Percentiles rank a stretch among this genome's conserved stretches.
Evolutionary conservation across 495 filamentous ascomycete species (phyloP).

Genomic region (Aspergillus indologenus): DNA sequence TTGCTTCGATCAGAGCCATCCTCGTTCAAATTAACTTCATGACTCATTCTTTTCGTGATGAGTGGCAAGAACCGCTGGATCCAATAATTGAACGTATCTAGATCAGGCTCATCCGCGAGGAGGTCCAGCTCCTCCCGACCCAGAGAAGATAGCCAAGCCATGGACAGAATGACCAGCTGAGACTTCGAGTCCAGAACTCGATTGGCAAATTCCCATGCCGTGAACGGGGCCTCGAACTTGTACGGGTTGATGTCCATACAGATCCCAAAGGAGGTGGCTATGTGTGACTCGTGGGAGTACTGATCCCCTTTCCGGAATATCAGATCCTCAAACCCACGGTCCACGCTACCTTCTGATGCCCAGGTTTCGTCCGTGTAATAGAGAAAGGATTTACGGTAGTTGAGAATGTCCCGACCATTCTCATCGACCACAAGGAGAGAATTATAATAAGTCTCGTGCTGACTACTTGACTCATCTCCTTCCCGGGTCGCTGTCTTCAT

Average conservation of each 20-base stretch:
- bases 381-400: slow-evolving; percentile 88
- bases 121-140: slow-evolving; percentile 45
- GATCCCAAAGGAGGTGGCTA: slow-evolving; percentile 75
- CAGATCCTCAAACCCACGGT: slow-evolving; percentile 46
- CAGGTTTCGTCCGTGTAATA: slow-evolving; percentile 92
- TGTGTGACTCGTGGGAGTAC: slow-evolving; percentile 16
- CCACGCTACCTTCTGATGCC: slow-evolving; percentile 70
- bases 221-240: slow-evolving; percentile 72
- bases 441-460: slow-evolving; percentile 65
- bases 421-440: slow-evolving; percentile 75
- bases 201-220: slow-evolving; percentile 81
- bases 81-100: slow-evolving; percentile 87
- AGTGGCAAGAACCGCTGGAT: slow-evolving; percentile 76
- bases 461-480: slow-evolving; percentile 7
- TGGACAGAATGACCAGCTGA: slow-evolving; percentile 73
- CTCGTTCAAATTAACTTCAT: slow-evolving; percentile 27
- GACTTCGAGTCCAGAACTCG: slow-evolving; percentile 63
- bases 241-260: slow-evolving; percentile 77
- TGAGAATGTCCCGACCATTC: slow-evolving; percentile 64
- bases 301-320: slow-evolving; percentile 21
- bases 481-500: background rate
- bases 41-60: slow-evolving; percentile 49
- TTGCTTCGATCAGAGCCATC: slow-evolving; percentile 21
- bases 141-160: slow-evolving; percentile 78
- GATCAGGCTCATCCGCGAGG: slow-evolving; percentile 59